Conservation (phyloP, 441 rosid species). For the Hura crepitans region DNA sequence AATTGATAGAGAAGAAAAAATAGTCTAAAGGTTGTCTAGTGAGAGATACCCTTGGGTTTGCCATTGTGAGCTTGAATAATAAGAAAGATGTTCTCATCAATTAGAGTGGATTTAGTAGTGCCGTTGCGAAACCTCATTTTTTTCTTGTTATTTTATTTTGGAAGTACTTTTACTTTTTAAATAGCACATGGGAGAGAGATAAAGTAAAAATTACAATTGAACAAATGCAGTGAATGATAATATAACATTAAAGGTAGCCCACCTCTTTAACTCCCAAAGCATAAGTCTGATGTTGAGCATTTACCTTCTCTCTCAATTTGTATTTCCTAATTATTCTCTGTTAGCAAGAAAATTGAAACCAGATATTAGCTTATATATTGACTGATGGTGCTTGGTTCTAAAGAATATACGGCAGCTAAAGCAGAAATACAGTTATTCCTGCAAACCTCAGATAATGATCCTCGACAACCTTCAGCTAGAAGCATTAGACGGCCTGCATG, state of each 20-base stretch:
- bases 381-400: constrained; percentile 16
- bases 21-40: not conserved
- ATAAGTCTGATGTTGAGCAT: constrained; percentile 93
- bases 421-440: constrained; percentile 23
- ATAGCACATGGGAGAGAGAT: constrained; percentile 1
- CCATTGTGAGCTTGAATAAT: not conserved
- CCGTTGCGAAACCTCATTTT: not conserved
- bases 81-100: not conserved
- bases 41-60: not conserved
- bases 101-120: not conserved
- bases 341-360: constrained; percentile 22
- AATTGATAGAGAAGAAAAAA: not conserved
- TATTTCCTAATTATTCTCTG: constrained; percentile 68
- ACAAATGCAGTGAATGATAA: constrained; percentile 11
- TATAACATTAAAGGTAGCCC: constrained; percentile 11
- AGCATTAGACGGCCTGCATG: constrained; percentile 67
- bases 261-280: constrained; percentile 99
- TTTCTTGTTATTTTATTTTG: not conserved
- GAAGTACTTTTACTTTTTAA: not conserved
- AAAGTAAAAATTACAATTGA: constrained; percentile 6
- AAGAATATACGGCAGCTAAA: constrained; percentile 3
- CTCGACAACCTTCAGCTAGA: constrained; percentile 95
- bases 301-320: constrained; percentile 68
- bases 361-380: constrained; percentile 21
- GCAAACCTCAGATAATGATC: constrained; percentile 90